A percentile compares a stretch with the other conserved stretches of the same genome.
These are phyloP conservation scores for Phytophthora sansomeana DNA, from an alignment of 352 stramenopile genomes.

Conservation along the genomic window DNA sequence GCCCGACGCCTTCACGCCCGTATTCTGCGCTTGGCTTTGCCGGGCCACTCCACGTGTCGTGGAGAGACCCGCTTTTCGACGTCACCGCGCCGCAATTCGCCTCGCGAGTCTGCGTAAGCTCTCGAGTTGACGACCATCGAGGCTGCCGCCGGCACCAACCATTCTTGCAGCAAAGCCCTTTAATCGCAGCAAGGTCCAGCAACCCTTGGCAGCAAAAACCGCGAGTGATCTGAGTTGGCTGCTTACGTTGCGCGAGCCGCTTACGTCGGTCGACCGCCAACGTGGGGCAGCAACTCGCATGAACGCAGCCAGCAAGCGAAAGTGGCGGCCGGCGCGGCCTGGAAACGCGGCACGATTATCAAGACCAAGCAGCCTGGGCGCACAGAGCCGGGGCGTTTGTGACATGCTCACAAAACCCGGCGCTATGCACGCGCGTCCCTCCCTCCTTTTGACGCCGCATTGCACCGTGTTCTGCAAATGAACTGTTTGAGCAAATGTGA, in stretches of 20 bases:
- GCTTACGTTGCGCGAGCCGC: slow-evolving; percentile 1
- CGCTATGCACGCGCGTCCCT: no score
- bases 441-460: no score
- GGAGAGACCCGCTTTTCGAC: slow-evolving; percentile 8
- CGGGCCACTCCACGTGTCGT: slow-evolving; percentile 30
- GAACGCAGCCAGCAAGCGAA: no score
- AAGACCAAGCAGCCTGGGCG: slow-evolving; percentile 20
- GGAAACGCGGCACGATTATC: slow-evolving; percentile 25
- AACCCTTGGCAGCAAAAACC: slow-evolving; percentile 10
- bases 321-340: neutral
- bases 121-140: neutral
- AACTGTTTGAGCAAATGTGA: no score
- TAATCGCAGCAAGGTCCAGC: no score
- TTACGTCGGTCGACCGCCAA: neutral
- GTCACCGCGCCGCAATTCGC: slow-evolving; percentile 27
- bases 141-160: slow-evolving; percentile 11
- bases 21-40: slow-evolving; percentile 14
- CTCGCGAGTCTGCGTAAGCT: slow-evolving; percentile 12
- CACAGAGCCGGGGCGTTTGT: no score
- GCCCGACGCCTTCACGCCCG: neutral
- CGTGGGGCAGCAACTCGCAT: no score
- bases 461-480: no score
- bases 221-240: slow-evolving; percentile 12
- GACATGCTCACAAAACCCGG: slow-evolving; percentile 29
- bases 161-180: slow-evolving; percentile 19